These are phyloP conservation scores for Sanguinoderma infundibulare DNA, from an alignment of 1,284 basidiomycete species.

Conservation along the genomic window DNA sequence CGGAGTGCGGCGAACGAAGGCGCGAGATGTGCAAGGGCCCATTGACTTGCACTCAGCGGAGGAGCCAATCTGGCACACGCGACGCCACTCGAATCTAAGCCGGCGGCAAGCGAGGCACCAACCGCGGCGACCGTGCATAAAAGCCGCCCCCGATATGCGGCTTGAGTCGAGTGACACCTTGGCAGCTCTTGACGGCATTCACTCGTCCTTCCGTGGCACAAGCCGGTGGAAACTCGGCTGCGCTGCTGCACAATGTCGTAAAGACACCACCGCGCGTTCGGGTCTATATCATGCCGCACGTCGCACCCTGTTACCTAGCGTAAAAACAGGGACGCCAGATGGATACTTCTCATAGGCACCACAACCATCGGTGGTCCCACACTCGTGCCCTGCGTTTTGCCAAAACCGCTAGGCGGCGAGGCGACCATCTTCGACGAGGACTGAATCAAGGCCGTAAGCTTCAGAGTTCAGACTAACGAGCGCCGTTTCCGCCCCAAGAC, in stretches of 20 bases:
- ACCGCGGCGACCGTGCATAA: not conserved
- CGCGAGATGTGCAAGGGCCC: too few species aligned
- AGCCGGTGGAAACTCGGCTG: not conserved
- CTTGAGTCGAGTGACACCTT: not conserved
- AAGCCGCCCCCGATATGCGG: not conserved
- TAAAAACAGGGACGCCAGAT: not conserved
- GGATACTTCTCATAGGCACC: not conserved
- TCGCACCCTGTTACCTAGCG: not conserved
- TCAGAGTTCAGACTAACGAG: not conserved
- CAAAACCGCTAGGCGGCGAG: not conserved
- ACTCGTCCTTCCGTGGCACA: not conserved
- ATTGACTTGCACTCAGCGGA: not conserved
- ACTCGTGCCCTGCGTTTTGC: not conserved
- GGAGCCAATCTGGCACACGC: not conserved
- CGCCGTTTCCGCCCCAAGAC: not conserved
- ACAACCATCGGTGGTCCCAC: constrained; percentile 3
- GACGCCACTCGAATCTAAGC: not conserved
- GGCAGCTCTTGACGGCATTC: not conserved
- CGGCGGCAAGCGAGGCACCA: not conserved
- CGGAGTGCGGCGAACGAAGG: not conserved
- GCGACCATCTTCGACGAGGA: constrained; percentile 1
- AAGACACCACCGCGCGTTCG: not conserved
- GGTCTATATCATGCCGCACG: not conserved
- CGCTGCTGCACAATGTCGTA: not conserved
- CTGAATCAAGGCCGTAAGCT: not conserved